phyloP scores from a whole-genome alignment of 2,329 filamentous ascomycete species.

The Colletotrichum liaoningense region DNA sequence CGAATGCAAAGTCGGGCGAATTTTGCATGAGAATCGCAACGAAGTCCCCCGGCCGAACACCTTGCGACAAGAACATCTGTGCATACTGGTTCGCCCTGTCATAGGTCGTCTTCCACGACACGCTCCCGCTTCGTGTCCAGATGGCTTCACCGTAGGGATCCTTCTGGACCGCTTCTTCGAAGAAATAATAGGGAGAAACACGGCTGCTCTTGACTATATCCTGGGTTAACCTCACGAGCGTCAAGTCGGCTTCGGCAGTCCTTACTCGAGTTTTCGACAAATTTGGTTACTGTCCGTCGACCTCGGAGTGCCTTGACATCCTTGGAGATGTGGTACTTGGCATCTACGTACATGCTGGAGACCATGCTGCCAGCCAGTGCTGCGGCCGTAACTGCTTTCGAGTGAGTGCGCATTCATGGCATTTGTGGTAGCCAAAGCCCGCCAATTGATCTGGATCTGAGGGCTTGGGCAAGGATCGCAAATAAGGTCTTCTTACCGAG shows the following conservation, averaged over 20 bases:
- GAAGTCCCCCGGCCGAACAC: constrained; percentile 68
- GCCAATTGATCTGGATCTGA: neutral
- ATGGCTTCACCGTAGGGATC: constrained; percentile 68
- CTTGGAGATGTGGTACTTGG: constrained; percentile 74
- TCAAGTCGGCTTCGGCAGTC: constrained; percentile 25
- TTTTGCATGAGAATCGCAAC: constrained; percentile 77
- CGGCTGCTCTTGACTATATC: constrained; percentile 60
- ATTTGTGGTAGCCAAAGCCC: neutral
- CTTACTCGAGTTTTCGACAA: constrained; percentile 48
- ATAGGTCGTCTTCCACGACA: constrained; percentile 68
- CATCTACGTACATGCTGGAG: constrained; percentile 67
- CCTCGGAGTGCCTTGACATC: constrained; percentile 64
- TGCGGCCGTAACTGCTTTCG: constrained; percentile 47
- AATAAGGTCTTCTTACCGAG: constrained; percentile 1
- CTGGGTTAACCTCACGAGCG: constrained; percentile 42
- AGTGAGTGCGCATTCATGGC: neutral
- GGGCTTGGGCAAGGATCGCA: too few relatives aligned
- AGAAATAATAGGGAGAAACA: constrained; percentile 73
- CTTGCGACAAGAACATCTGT: constrained; percentile 69
- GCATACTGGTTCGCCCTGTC: constrained; percentile 70
- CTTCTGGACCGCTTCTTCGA: constrained; percentile 66
- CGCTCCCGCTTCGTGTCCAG: constrained; percentile 73
- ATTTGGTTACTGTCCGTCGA: constrained; percentile 45
- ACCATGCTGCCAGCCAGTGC: constrained; percentile 47
- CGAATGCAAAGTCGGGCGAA: constrained; percentile 74